These are phyloP conservation scores for Keqinozyma sinolaborantium DNA, from an alignment of 1,139 yeast species.

Conservation along the genomic window DNA sequence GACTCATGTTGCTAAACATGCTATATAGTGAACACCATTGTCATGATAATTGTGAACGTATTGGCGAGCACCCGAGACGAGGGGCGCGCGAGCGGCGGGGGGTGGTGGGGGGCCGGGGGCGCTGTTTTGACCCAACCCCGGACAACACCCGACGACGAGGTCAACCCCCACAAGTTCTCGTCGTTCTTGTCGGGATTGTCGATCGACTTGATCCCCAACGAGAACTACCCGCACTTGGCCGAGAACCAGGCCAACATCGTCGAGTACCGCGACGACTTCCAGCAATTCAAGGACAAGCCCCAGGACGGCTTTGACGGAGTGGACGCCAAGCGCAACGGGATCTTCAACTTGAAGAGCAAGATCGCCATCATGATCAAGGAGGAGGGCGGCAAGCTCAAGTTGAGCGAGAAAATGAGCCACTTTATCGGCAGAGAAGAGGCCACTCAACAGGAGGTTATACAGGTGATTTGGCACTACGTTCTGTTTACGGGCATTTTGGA, in stretches of 20 bases:
- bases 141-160: constrained; percentile 5
- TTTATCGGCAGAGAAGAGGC: constrained; percentile 75
- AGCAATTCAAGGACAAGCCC: constrained; percentile 10
- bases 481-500: constrained; percentile 68
- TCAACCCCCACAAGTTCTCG: constrained; percentile 48
- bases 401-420: constrained; percentile 60
- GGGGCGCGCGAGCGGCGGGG: too few relatives aligned
- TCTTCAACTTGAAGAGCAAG: constrained; percentile 60
- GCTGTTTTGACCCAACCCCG: too few relatives aligned
- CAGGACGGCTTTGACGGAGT: constrained; percentile 75
- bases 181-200: constrained; percentile 81
- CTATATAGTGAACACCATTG: too few relatives aligned
- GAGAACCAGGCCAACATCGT: constrained; percentile 31
- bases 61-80: too few relatives aligned
- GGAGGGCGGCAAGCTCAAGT: constrained; percentile 57
- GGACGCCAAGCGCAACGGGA: constrained; percentile 80
- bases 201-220: constrained; percentile 60
- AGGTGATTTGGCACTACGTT: constrained; percentile 84
- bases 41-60: too few relatives aligned
- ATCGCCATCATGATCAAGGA: constrained; percentile 81
- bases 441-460: constrained; percentile 84
- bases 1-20: constrained; percentile 24
- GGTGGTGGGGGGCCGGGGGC: too few relatives aligned
- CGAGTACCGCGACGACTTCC: constrained; percentile 39
- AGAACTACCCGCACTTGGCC: constrained; percentile 35